Base-by-base conservation (phyloP, 768 basidiomycete genomes). In the Gautieria morchelliformis region DNA sequence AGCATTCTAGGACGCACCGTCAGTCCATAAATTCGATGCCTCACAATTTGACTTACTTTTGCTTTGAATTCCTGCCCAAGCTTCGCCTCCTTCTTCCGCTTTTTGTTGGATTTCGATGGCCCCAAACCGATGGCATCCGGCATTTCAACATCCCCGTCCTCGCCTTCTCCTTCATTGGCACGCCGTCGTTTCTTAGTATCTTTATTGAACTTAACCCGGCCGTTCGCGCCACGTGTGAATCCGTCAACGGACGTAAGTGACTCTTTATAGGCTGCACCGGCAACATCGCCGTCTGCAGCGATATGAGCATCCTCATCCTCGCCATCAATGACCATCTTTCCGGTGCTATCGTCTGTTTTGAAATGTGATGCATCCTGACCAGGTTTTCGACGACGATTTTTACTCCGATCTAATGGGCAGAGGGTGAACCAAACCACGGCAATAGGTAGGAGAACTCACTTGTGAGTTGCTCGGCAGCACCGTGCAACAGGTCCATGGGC, bases 11-110 rank as follows among this genome's bases (percentile, higher is more conserved):
- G 64, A 47, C 44, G 17, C 39, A 33, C 30, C 24, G 24, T 60
- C 33, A 53, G 53, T 14, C 24, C 42, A 44, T 44, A 22, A 12
- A 9, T 44, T 22, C n/a, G 17, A 44, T n/a, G 42, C 17, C 8
- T 19, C 17, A 44, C 17, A 17, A 8, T 12, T 39, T n/a, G 10
- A 8, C 83, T 56, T 62, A 92, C 94, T 84, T 93, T 98, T 32
- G 96, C 91, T 69, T 88, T 94, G 78, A 96, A 98, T 69, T 98
- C 93, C 14, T 83, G 82, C 12, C 96, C 96, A 51, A 79, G 79
- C 72, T 68, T 78, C 49, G 69, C 74, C 72, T 74, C 80, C 70
- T 73, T 81, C 76, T 70, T 77, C 63, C 71, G 69, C 69, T 77
- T 75, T 64, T 72, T 79, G 75, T 73, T 69, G 75, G 42, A 65